Percentiles rank a stretch among this genome's conserved stretches.
These are phyloP conservation scores for Eutypella sp. DNA, from an alignment of 2,329 filamentous ascomycete species.

Conservation along the genomic window DNA sequence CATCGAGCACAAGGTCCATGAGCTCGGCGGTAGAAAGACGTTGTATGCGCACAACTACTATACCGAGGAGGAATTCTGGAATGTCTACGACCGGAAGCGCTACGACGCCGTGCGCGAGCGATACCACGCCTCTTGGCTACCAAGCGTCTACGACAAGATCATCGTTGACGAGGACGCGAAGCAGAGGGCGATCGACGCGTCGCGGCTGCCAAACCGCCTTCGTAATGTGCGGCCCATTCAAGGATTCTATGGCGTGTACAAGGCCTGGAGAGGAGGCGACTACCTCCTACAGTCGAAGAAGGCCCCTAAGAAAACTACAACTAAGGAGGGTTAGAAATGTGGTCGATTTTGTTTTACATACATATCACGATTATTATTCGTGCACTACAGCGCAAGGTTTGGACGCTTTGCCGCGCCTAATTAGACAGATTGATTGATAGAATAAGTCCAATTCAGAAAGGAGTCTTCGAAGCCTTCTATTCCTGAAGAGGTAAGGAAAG, in stretches of 20 bases:
- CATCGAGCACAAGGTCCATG: constrained; percentile 54
- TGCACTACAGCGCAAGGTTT: too few species aligned
- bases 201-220: constrained; percentile 28
- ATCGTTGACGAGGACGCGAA: constrained; percentile 41
- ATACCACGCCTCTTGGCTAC: constrained; percentile 55
- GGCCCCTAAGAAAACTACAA: too few species aligned
- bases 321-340: constrained; percentile 1
- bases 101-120: constrained; percentile 55
- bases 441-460: too few species aligned
- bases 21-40: constrained; percentile 62
- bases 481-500: not conserved
- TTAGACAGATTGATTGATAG: not conserved
- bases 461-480: not conserved
- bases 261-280: constrained; percentile 39
- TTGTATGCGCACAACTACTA: constrained; percentile 68
- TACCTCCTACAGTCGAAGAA: constrained; percentile 36
- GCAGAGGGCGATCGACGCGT: constrained; percentile 22
- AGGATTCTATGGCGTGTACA: constrained; percentile 43
- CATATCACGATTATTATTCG: too few species aligned
- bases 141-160: constrained; percentile 65
- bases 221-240: constrained; percentile 37
- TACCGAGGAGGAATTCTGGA: constrained; percentile 64
- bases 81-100: constrained; percentile 52
- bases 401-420: too few species aligned
- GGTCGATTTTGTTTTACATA: not conserved